These are phyloP conservation scores for Spongiforma sp. DNA, from an alignment of 1,284 basidiomycete species.

Conservation along the genomic window DNA sequence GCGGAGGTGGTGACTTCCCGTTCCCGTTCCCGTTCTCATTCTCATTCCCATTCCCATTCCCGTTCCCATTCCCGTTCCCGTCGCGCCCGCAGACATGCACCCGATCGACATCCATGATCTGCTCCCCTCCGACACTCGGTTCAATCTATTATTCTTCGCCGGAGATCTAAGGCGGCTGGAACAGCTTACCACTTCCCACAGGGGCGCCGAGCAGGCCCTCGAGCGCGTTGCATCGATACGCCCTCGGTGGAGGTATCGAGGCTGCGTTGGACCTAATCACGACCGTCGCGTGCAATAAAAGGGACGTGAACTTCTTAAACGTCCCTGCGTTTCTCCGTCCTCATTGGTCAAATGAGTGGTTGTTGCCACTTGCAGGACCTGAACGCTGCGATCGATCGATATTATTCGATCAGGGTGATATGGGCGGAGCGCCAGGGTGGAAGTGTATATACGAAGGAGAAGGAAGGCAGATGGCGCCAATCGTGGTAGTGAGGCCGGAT, in stretches of 20 bases:
- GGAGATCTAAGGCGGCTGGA: conserved; percentile 54
- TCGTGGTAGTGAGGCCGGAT: too few species aligned
- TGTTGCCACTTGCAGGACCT: too few species aligned
- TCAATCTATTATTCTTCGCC: conserved; percentile 72
- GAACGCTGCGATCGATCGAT: too few species aligned
- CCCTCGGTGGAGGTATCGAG: conserved; percentile 29
- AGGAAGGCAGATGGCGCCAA: too few species aligned
- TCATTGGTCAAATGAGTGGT: conserved; percentile 77
- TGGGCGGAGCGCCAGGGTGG: too few species aligned
- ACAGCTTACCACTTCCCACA: conserved; percentile 45
- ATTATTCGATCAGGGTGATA: too few species aligned
- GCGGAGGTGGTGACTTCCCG: too few species aligned
- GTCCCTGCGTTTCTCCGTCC: conserved; percentile 56
- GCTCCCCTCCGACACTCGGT: conserved; percentile 68
- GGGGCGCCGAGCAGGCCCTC: conserved; percentile 45
- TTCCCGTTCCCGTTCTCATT: too few species aligned
- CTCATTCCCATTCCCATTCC: too few species aligned
- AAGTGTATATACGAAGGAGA: too few species aligned
- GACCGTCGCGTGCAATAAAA: conserved; percentile 53
- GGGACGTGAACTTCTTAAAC: conserved; percentile 50
- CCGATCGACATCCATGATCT: conserved; percentile 72
- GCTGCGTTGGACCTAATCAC: conserved; percentile 58
- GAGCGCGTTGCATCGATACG: conserved; percentile 44
- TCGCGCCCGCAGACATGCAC: conserved; percentile 65
- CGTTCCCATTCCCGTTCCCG: too few species aligned